phyloP scores from a whole-genome alignment of 805 yeast species.

The Metschnikowia lachancei region DNA sequence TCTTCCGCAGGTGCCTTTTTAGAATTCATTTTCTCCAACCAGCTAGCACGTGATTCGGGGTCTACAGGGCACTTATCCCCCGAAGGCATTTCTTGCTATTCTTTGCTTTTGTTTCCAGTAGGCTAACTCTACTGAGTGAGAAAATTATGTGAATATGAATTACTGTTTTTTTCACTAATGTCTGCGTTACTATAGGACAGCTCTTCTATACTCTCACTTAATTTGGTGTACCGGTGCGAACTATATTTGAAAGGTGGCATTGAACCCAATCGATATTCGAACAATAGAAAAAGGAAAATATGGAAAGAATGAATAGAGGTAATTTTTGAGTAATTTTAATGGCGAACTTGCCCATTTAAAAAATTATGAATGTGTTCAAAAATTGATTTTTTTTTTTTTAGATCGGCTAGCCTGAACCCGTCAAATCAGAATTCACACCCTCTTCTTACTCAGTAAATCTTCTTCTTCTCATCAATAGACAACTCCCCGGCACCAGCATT shows the following conservation, averaged over 20 bases:
- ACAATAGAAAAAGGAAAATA: too few species aligned
- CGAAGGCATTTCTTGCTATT: constrained; percentile 1
- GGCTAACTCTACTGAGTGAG: too few species aligned
- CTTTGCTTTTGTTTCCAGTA: background rate
- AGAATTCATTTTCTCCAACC: constrained; percentile 16
- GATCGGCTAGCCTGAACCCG: background rate
- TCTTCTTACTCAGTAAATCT: constrained; percentile 55
- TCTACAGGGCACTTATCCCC: constrained; percentile 21
- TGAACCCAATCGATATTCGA: too few species aligned
- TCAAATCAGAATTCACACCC: background rate
- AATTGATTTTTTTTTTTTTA: background rate
- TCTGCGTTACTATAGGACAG: background rate
- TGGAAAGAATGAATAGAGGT: too few species aligned
- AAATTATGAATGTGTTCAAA: background rate
- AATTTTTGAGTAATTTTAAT: too few species aligned
- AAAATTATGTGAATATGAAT: too few species aligned
- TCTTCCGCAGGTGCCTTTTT: background rate
- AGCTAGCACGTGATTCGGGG: constrained; percentile 16
- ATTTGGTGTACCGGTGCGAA: background rate
- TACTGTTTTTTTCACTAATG: background rate
- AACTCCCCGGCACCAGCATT: constrained; percentile 96
- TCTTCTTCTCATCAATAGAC: constrained; percentile 92
- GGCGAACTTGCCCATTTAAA: too few species aligned
- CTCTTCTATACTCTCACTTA: background rate
- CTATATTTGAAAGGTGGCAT: background rate